Conservation (phyloP, 129 eudicot genomes). For the Saussurea involucrata region DNA sequence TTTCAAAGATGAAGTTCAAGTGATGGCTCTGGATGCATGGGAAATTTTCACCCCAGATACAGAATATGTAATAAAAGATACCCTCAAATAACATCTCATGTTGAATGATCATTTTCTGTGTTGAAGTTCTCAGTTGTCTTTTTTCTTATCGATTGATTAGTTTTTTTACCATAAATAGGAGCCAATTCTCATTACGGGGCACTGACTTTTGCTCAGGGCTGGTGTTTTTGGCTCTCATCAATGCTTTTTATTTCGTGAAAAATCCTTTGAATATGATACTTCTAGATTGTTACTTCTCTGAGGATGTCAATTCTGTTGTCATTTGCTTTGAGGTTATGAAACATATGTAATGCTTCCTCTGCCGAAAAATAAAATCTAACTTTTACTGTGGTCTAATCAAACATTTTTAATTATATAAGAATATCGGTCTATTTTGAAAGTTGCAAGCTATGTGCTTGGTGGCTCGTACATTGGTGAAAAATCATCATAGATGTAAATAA, state of each 20-base stretch:
- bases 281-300: not conserved
- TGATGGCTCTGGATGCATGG: not conserved
- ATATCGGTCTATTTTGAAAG: not conserved
- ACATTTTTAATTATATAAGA: not conserved
- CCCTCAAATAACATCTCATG: not conserved
- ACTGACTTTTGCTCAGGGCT: not conserved
- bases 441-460: constrained; percentile 2
- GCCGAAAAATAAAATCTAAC: not conserved
- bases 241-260: not conserved
- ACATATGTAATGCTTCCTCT: constrained; percentile 7
- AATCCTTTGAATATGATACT: not conserved
- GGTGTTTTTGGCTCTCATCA: constrained; percentile 1
- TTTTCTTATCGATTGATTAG: not conserved
- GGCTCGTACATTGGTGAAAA: constrained; percentile 5
- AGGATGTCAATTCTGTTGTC: not conserved
- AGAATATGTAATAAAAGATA: not conserved
- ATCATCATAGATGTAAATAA: not conserved
- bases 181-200: not conserved
- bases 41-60: not conserved
- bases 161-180: not conserved
- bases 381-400: constrained; percentile 5
- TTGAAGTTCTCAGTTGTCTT: not conserved
- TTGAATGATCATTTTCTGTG: not conserved
- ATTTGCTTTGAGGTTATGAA: constrained; percentile 1
- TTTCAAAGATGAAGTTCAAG: not conserved